Base-by-base conservation (phyloP, 345 rosid genomes). In the Hevea brasiliensis region DNA sequence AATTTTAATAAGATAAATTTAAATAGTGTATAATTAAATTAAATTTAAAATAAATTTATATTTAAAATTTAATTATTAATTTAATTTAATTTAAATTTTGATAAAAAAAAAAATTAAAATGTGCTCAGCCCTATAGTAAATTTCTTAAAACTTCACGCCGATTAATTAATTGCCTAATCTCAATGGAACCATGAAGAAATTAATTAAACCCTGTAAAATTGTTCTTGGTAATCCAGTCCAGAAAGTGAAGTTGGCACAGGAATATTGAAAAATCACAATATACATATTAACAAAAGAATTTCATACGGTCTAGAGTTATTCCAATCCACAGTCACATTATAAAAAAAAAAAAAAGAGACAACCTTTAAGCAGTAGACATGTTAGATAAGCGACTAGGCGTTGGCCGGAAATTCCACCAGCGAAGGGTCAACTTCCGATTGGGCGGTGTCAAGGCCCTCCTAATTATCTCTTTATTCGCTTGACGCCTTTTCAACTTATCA, bases 391-490 rank as follows among this genome's bases (percentile, higher is more conserved):
- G 79, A 55, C 87, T 84, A 70, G 85, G 87, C 10, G 78, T 72
- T 1, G 87, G 85, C 67, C 73, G 79, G 75, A 84, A 84, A 82
- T 80, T 84, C 60, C 55, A 80, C 81, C 85, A 77, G 45, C 87
- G 76, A 29, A 79, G 82, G 23, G 65, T 75, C 35, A 70, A 18
- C 59, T 72, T 65, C 10, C 82, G 78, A 24, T 57, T 66, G 0
- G 85, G 62, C 24, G 85, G 84, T 14, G 74, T 41, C 65, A 84
- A 72, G 15, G 85, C 85, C 50, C 87, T 77, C 47, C 80, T 77
- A 8, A 84, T 5, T 1, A 84, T 42, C 77, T 82, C 87, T 47
- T 67, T 77, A 23, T 70, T 73, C 14, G 77, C 85, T 17, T 64
- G 66, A 26, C 29, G 65, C 67, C n/a, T 77, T 67, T 51, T 76